Evolutionary conservation across 495 filamentous ascomycete species (phyloP), one percentile per base, ranked within the genome.

Genomic region (Lepraria neglecta): DNA sequence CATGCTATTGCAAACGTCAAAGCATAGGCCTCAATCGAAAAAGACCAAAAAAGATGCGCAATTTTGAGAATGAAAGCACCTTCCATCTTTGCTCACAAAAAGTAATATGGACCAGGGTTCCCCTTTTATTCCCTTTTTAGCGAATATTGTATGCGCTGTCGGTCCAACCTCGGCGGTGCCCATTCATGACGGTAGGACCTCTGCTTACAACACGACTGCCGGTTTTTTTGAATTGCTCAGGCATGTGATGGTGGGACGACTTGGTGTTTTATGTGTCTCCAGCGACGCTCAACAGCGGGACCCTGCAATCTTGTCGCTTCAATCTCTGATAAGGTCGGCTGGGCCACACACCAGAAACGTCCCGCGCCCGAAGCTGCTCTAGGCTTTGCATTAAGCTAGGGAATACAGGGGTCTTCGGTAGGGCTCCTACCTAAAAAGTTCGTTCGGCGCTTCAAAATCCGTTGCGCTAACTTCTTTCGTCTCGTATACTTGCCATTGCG

Each of bases 311-410:
- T 5, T 31, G 54, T 45, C 38, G 38, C 28, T 43, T 28, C 38
- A 57, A 57, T 43, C 42, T 19, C 19, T 57, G 38, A 57, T 57
- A 57, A 57, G 54, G 42, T 24, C 54, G 54, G 54, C 54, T 57
- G 54, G 3, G 42, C 35, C 35, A 38, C n/a, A 28, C 9, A 30
- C 30, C n/a, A n/a, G n/a, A n/a, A n/a, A n/a, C n/a, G n/a, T 28
- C 35, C 35, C 54, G 35, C 21, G 33, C 27, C 35, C 54, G 19
- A 38, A 42, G 42, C 21, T 44, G 19, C 10, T 57, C 38, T 57
- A 57, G 54, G 27, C n/a, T 4, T 30, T 17, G 54, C 54, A 56
- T 27, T 43, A 15, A 15, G 35, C 15, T 33, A 27, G 42, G 38
- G 42, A 14, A 19, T 27, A 27, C 54, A 56, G 53, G 53, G 53